Percentiles rank a stretch among this genome's conserved stretches.
phyloP scores from a whole-genome alignment of 2,329 filamentous ascomycete genomes.

The Setomelanomma holmii region DNA sequence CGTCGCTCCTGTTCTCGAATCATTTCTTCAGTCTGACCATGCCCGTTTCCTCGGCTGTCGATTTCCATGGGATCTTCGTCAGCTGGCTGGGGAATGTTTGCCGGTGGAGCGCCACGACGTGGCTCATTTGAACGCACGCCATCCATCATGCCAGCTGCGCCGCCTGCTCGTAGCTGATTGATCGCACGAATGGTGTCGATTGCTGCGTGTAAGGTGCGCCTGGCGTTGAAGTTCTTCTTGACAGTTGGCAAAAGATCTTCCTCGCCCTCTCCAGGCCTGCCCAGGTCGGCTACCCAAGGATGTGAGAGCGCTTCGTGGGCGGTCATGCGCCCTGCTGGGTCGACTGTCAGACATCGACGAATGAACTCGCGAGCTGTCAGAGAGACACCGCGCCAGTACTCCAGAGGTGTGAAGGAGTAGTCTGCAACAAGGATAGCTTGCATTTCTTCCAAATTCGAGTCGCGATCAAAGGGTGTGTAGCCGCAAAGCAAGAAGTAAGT shows the following conservation, averaged over 20 bases:
- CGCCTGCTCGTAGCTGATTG: conserved; percentile 70
- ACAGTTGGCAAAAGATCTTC: conserved; percentile 68
- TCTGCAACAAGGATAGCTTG: conserved; percentile 96
- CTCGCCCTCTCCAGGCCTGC: conserved; percentile 51
- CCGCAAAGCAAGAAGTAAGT: conserved; percentile 98
- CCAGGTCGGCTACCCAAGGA: conserved; percentile 68
- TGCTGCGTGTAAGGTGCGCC: conserved; percentile 69
- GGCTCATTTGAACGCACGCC: conserved; percentile 66
- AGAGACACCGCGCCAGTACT: conserved; percentile 97
- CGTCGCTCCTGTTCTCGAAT: conserved; percentile 66
- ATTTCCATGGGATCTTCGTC: conserved; percentile 55
- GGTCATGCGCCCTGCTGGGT: conserved; percentile 86
- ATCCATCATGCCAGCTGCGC: conserved; percentile 66
- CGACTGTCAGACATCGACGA: conserved; percentile 86
- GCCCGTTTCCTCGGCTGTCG: conserved; percentile 63
- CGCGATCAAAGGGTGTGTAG: conserved; percentile 97
- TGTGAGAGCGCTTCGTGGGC: conserved; percentile 77
- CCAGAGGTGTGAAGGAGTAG: conserved; percentile 91
- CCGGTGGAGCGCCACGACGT: conserved; percentile 39
- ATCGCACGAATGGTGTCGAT: conserved; percentile 73
- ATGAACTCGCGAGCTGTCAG: conserved; percentile 88
- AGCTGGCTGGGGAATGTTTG: conserved; percentile 44
- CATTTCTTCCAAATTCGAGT: conserved; percentile 98
- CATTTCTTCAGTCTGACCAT: conserved; percentile 68
- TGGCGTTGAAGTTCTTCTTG: conserved; percentile 75